These are phyloP conservation scores for Penicillium aurantiogriseum DNA, from an alignment of 2,329 filamentous ascomycete species.

Conservation along the genomic window DNA sequence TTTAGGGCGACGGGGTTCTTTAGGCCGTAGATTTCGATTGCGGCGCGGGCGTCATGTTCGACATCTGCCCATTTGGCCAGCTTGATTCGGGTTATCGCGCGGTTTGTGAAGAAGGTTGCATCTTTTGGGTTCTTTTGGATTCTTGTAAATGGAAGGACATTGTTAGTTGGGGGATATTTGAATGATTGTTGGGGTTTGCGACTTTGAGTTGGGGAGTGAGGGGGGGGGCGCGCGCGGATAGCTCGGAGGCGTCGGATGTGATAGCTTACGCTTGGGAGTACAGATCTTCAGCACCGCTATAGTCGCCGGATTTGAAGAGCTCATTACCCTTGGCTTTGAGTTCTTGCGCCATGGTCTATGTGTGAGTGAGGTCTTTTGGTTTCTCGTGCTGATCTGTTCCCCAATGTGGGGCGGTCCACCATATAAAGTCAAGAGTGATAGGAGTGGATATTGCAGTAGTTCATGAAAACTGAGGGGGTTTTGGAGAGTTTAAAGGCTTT, in stretches of 20 bases:
- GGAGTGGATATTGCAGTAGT: slow-evolving; percentile 3
- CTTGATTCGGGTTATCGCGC: slow-evolving; percentile 77
- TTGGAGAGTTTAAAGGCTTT: background rate
- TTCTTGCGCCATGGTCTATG: slow-evolving; percentile 35
- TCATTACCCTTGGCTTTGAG: slow-evolving; percentile 48
- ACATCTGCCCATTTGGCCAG: slow-evolving; percentile 71
- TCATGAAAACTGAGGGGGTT: background rate
- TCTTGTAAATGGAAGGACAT: slow-evolving; percentile 40
- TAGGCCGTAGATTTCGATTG: slow-evolving; percentile 62
- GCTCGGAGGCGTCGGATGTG: background rate
- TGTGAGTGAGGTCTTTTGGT: background rate
- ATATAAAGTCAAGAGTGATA: slow-evolving; percentile 6
- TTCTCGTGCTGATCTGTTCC: slow-evolving; percentile 20
- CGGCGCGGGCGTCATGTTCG: slow-evolving; percentile 72
- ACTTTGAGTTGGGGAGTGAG: background rate
- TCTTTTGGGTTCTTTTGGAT: slow-evolving; percentile 77
- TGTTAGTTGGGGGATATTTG: background rate
- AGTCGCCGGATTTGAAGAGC: slow-evolving; percentile 47
- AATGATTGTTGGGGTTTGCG: background rate
- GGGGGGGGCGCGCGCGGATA: background rate
- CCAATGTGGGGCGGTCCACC: slow-evolving; percentile 23
- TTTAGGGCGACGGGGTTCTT: slow-evolving; percentile 66
- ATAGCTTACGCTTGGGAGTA: slow-evolving; percentile 47
- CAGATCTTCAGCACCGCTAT: slow-evolving; percentile 46
- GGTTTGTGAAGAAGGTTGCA: slow-evolving; percentile 81